Base-by-base conservation (phyloP, 202 grass and related monocot genomes). In the Dendrocalamus latiflorus region DNA sequence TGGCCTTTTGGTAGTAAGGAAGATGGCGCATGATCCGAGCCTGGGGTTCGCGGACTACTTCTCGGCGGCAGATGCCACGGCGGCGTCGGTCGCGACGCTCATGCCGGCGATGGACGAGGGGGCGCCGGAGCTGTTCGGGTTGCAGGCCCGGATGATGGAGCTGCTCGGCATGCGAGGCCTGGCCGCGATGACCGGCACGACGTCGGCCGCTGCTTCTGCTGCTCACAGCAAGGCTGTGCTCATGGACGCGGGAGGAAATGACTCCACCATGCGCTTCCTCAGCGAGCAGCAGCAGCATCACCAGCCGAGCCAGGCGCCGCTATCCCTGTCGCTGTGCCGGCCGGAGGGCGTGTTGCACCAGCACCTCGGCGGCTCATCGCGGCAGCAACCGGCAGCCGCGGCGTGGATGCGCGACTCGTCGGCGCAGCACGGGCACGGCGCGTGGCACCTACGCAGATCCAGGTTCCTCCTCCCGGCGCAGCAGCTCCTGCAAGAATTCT, bases 401-500 rank as follows among this genome's bases (percentile, higher is more conserved):
- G 33, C 65, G 21, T 83, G 79, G 84, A 68, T 30, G 55, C 77
- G 80, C 20, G 79, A 82, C 4, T 18, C 58, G 43, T 50, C 58
- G 71, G 38, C 18, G 43, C 14, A n/a, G 9, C 75, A 81, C 25
- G 38, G 15, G 71, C 90, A 90, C 38, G 74, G 39, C 18, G 58
- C 82, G 55, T 86, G 88, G 72, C 85, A 89, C 20, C 68, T 93
- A 49, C 88, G 86, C 69, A 49, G 85, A 65, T 94, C 95, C 16
- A 88, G 86, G 83, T 98, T 88, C 79, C 90, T 98, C 41, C 6
- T 88, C 54, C 86, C 90, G 44, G 83, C 89, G 33, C 86, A 90
- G 66, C 86, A 95, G 59, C 87, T 98, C 8, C 86, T 98, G 53
- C 88, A 93, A 18, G 92, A 93, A 26, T 93, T 91, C 89, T 98